Evolutionary conservation across 768 basidiomycete genomes (phyloP).

Genomic region (Dentipellis fragilis): DNA sequence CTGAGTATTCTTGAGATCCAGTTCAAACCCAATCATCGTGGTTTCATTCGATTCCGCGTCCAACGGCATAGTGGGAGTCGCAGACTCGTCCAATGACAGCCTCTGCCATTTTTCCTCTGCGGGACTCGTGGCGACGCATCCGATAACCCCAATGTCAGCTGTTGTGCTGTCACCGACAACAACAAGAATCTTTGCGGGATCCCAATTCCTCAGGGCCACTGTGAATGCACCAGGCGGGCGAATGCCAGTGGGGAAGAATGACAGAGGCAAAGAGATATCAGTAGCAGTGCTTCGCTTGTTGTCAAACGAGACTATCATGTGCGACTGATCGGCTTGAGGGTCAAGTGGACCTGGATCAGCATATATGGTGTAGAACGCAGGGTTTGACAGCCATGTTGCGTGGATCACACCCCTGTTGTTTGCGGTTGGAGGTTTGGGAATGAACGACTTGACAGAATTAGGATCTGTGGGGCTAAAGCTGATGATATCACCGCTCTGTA

Average conservation of each 20-base stretch:
- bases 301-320: conserved; percentile 33
- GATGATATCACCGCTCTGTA: conserved; percentile 60
- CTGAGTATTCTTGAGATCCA: conserved; percentile 50
- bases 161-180: conserved; percentile 42
- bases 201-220: conserved; percentile 32
- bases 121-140: conserved; percentile 18
- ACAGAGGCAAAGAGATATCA: conserved; percentile 28
- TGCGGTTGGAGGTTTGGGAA: conserved; percentile 45
- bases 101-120: conserved; percentile 32
- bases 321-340: conserved; percentile 31
- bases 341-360: conserved; percentile 30
- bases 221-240: conserved; percentile 35
- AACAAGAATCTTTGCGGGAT: conserved; percentile 30
- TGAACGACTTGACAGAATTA: conserved; percentile 42
- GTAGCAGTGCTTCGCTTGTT: conserved; percentile 25
- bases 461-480: conserved; percentile 53
- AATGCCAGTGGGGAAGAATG: conserved; percentile 35
- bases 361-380: conserved; percentile 61
- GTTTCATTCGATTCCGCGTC: conserved; percentile 66
- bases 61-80: conserved; percentile 51
- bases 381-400: conserved; percentile 57
- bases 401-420: conserved; percentile 38
- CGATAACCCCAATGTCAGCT: conserved; percentile 39
- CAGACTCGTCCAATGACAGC: conserved; percentile 38
- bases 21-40: conserved; percentile 48